Conservation (phyloP, 441 rosid genomes). For the Macaranga tanarius region DNA sequence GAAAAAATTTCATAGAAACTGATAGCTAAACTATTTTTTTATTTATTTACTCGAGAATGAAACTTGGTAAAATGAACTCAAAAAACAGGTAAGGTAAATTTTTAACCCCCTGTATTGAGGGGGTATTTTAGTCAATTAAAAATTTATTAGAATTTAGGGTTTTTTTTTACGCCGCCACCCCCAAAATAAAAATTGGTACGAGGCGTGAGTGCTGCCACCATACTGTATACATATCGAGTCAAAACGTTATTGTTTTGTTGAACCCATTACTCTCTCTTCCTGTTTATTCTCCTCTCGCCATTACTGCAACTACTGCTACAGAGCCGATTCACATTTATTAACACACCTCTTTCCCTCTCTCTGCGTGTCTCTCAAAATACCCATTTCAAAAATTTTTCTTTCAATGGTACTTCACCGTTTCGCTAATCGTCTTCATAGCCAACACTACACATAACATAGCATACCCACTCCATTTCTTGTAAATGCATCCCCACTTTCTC, state of each 20-base stretch:
- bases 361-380: neutral
- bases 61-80: too few relatives aligned
- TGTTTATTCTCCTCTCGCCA: neutral
- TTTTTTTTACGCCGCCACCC: slow-evolving; percentile 26
- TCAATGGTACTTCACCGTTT: too few relatives aligned
- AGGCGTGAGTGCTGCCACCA: neutral
- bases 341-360: neutral
- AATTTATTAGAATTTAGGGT: slow-evolving; percentile 24
- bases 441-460: neutral
- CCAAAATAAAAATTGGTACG: neutral
- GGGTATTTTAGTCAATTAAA: slow-evolving; percentile 21
- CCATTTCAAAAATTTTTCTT: too few relatives aligned
- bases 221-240: neutral
- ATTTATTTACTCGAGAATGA: too few relatives aligned
- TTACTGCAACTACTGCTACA: neutral
- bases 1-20: too few relatives aligned
- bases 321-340: too few relatives aligned
- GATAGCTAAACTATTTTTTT: too few relatives aligned
- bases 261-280: neutral
- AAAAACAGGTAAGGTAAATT: too few relatives aligned
- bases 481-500: neutral
- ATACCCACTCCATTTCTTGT: neutral
- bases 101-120: too few relatives aligned
- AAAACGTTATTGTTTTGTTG: neutral
- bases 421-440: too few relatives aligned